phyloP scores from a whole-genome alignment of 1,284 basidiomycete genomes.

The Malassezia globosa region DNA sequence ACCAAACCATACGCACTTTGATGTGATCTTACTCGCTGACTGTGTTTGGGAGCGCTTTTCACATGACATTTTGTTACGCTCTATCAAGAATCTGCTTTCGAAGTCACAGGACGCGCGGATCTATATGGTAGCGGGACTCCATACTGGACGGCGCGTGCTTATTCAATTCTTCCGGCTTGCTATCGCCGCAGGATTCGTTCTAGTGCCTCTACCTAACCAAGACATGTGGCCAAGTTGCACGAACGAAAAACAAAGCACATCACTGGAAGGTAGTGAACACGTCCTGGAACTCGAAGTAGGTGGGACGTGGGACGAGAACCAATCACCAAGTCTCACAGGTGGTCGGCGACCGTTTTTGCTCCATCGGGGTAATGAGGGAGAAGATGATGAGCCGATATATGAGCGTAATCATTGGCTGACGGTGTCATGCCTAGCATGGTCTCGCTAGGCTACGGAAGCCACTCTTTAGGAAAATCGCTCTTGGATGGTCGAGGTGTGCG shows the following conservation, averaged over 20 bases:
- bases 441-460: slow-evolving; percentile 27
- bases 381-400: slow-evolving; percentile 19
- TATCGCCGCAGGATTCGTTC: slow-evolving; percentile 19
- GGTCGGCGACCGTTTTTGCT: slow-evolving; percentile 14
- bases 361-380: not conserved
- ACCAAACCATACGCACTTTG: slow-evolving; percentile 11
- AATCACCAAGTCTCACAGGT: slow-evolving; percentile 13
- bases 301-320: slow-evolving; percentile 7
- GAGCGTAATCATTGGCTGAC: slow-evolving; percentile 27
- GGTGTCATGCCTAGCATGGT: slow-evolving; percentile 21
- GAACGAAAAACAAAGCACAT: not conserved
- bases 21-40: slow-evolving; percentile 39
- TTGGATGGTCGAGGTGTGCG: slow-evolving; percentile 28
- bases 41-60: slow-evolving; percentile 43
- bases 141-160: slow-evolving; percentile 38
- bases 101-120: slow-evolving; percentile 21
- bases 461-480: slow-evolving; percentile 46
- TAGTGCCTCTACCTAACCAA: slow-evolving; percentile 17
- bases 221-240: slow-evolving; percentile 16
- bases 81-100: slow-evolving; percentile 20
- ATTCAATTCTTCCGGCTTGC: slow-evolving; percentile 31
- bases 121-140: slow-evolving; percentile 38
- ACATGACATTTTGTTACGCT: slow-evolving; percentile 34
- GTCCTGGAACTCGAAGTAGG: slow-evolving; percentile 31
- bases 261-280: slow-evolving; percentile 12